phyloP scores from a whole-genome alignment of 345 rosid genomes.

The Eucalyptus pumila region DNA sequence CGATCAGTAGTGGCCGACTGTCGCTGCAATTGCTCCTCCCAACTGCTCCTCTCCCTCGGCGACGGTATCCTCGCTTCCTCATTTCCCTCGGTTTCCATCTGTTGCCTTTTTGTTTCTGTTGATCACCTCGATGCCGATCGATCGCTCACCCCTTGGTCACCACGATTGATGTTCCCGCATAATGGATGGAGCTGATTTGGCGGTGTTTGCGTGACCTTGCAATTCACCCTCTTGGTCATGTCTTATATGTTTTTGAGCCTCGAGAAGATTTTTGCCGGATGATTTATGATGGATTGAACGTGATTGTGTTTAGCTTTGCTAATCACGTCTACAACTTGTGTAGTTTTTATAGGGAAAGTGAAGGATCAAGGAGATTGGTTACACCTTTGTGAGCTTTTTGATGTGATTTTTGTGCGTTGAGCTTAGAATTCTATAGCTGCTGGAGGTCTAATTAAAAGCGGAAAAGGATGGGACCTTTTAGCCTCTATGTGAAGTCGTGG shows the following conservation, averaged over 20 bases:
- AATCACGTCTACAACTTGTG: not conserved
- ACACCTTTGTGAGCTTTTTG: not conserved
- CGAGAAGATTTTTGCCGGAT: not conserved
- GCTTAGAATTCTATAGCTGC: not conserved
- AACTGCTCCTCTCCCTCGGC: conserved; percentile 27
- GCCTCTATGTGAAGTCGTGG: not conserved
- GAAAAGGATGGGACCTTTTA: not conserved
- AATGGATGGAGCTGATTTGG: not conserved
- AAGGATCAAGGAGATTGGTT: not conserved
- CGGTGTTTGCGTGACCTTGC: not conserved
- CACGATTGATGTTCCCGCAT: not conserved
- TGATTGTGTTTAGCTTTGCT: not conserved
- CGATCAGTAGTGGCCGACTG: not conserved
- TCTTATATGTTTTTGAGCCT: not conserved
- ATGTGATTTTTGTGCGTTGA: not conserved
- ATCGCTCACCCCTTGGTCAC: not conserved
- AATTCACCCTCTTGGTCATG: not conserved
- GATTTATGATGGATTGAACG: not conserved
- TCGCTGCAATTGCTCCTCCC: conserved; percentile 45
- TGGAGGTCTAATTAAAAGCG: not conserved
- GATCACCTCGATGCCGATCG: not conserved
- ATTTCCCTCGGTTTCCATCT: not conserved
- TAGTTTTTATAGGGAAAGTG: not conserved
- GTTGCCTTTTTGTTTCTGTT: not conserved
- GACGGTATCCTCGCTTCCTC: conserved; percentile 3